A percentile compares a stretch with the other conserved stretches of the same genome.
phyloP scores from a whole-genome alignment of 257 asterid species.

The Ballota nigra region DNA sequence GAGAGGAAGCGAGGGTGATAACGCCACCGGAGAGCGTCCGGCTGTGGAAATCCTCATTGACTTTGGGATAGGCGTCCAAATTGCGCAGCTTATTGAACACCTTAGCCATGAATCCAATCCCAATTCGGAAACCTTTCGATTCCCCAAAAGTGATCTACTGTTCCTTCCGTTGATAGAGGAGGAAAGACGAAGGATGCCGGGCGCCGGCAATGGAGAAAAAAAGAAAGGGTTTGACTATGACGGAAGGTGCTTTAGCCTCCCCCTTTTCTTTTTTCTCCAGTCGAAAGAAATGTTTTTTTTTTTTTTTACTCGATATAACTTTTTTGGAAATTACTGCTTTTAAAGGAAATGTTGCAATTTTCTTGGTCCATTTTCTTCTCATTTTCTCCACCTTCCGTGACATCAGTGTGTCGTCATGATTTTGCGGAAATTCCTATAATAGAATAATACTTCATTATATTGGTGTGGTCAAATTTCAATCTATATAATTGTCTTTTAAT shows the following conservation, averaged over 20 bases:
- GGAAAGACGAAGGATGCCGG: neutral
- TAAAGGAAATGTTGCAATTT: neutral
- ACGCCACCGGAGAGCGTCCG: slow-evolving; percentile 94
- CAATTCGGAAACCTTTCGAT: neutral
- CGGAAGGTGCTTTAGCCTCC: slow-evolving; percentile 15
- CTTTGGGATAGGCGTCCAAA: slow-evolving; percentile 93
- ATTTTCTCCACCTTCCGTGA: neutral
- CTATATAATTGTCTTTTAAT: too few species aligned
- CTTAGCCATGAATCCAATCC: slow-evolving; percentile 37
- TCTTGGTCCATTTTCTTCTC: neutral
- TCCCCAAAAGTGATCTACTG: neutral
- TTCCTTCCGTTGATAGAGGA: neutral
- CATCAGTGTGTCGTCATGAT: neutral
- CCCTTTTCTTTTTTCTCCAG: slow-evolving; percentile 17
- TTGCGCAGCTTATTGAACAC: slow-evolving; percentile 65
- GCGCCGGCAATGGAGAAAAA: slow-evolving; percentile 37
- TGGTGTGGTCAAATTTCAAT: too few species aligned
- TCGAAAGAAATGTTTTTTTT: too few species aligned
- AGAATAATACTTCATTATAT: too few species aligned
- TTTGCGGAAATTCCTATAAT: slow-evolving; percentile 17
- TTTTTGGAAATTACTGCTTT: neutral
- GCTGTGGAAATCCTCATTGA: slow-evolving; percentile 94
- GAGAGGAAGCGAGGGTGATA: slow-evolving; percentile 69
- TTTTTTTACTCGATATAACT: too few species aligned
- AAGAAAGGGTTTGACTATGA: slow-evolving; percentile 33